phyloP scores from a whole-genome alignment of 306 rosid species.

The Vicia villosa region DNA sequence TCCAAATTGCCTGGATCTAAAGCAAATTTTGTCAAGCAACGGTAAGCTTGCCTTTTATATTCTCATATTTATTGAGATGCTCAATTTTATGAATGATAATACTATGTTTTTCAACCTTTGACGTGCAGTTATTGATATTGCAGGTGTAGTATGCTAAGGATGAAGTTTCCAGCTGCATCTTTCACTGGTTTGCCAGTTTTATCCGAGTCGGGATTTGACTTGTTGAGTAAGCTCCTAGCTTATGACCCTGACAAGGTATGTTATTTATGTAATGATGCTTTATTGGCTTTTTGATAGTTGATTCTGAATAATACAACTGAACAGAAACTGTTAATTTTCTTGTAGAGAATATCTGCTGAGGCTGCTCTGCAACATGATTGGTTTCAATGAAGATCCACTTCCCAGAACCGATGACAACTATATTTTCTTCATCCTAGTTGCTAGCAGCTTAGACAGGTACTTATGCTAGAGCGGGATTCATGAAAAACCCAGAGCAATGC shows the following conservation, averaged over 20 bases:
- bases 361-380: conserved; percentile 86
- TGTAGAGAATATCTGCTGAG: conserved; percentile 80
- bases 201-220: conserved; percentile 79
- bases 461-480: conserved; percentile 34
- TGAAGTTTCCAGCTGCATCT: conserved; percentile 80
- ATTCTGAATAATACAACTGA: neutral
- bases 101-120: neutral
- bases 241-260: conserved; percentile 76
- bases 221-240: conserved; percentile 71
- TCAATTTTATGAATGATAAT: neutral
- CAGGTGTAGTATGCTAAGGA: conserved; percentile 72
- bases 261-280: neutral
- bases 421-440: conserved; percentile 52
- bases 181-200: conserved; percentile 81
- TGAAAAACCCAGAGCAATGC: conserved; percentile 35
- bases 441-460: conserved; percentile 48
- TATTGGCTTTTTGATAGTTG: neutral
- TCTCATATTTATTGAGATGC: neutral
- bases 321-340: neutral
- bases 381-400: conserved; percentile 74
- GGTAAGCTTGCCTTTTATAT: conserved; percentile 47
- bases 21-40: conserved; percentile 70
- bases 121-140: conserved; percentile 29
- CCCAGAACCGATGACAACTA: conserved; percentile 63
- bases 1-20: conserved; percentile 72